Evolutionary conservation across 805 yeast species (phyloP).

Genomic region (Candida adriatica): DNA sequence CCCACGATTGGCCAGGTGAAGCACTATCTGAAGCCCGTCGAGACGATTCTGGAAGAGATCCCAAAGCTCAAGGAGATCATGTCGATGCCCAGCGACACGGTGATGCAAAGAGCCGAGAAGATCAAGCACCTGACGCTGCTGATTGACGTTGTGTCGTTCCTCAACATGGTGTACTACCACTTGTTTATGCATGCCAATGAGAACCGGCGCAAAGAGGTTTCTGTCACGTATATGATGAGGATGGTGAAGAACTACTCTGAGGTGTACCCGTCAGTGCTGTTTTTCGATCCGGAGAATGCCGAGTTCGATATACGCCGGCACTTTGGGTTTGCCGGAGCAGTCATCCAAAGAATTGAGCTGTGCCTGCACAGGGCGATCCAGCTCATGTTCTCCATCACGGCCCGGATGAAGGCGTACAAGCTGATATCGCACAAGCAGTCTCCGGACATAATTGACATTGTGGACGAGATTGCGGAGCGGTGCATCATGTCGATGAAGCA

Average conservation of each 20-base stretch:
- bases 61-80: slow-evolving; percentile 12
- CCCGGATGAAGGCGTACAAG: slow-evolving; percentile 18
- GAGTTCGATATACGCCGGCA: slow-evolving; percentile 16
- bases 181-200: slow-evolving; percentile 16
- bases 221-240: slow-evolving; percentile 10
- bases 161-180: slow-evolving; percentile 20
- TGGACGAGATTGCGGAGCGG: slow-evolving; percentile 12
- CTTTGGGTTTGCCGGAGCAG: slow-evolving; percentile 16
- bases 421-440: slow-evolving; percentile 4
- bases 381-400: slow-evolving; percentile 11
- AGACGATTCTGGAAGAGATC: slow-evolving; percentile 3
- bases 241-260: slow-evolving; percentile 4
- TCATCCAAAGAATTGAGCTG: slow-evolving; percentile 19
- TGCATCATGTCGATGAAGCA: slow-evolving; percentile 2
- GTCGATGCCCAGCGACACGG: slow-evolving; percentile 13
- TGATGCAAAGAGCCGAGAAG: slow-evolving; percentile 15
- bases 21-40: slow-evolving; percentile 9
- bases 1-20: slow-evolving; percentile 13
- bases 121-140: slow-evolving; percentile 4
- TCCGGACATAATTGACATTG: slow-evolving; percentile 1
- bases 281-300: slow-evolving; percentile 10
- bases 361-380: slow-evolving; percentile 16
- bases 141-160: slow-evolving; percentile 12
- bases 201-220: slow-evolving; percentile 6
- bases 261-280: slow-evolving; percentile 11